Evolutionary conservation across 2,329 filamentous ascomycete genomes (phyloP), one percentile per base, ranked within the genome.

Genomic region (Hortaea sp.): DNA sequence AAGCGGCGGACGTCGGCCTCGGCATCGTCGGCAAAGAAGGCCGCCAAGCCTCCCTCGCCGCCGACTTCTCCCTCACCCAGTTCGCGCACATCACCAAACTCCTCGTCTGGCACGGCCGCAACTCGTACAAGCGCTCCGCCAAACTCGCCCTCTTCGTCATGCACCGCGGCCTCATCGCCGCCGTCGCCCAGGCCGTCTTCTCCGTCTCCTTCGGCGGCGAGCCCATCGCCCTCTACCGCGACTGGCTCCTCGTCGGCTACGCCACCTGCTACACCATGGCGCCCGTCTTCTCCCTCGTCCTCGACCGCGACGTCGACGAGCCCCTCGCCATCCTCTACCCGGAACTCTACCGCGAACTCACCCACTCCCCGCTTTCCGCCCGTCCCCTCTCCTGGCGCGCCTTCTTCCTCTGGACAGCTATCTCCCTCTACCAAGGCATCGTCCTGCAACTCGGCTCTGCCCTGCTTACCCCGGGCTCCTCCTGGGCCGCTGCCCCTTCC

Each of bases 21-120:
- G 92, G 92, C 50, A 98, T 98, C 51, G 92, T 97, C 1, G 92
- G 92, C 49, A 98, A 98, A 71, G 92, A 98, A 71, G 92, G 92
- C 31, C 81, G 87, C 20, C 92, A 98, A 70, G 92, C 92, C 32
- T 92, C 85, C 61, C 75, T 98, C 41, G 94, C 94, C 0, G 94
- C 92, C 7, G 92, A 98, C 65, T 98, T 98, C 66, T 92, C 85
- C 49, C 94, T 98, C 57, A 87, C 88, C 49, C 89, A 95, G 59
- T 98, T 98, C 67, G 85, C 82, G 60, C 88, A 98, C 63, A 71
- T 98, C 13, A 94, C 90, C 42, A 98, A 97, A 66, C 77, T 98
- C 1, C 78, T 98, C n/a, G 88, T 98, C 34, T 98, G 94, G 92
- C 94, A 98, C 63, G 92, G 92, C 1, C 82, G 94, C 30, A 98